These are phyloP conservation scores for Aspergillus sp. DNA, from an alignment of 2,329 filamentous ascomycete genomes.

Conservation along the genomic window DNA sequence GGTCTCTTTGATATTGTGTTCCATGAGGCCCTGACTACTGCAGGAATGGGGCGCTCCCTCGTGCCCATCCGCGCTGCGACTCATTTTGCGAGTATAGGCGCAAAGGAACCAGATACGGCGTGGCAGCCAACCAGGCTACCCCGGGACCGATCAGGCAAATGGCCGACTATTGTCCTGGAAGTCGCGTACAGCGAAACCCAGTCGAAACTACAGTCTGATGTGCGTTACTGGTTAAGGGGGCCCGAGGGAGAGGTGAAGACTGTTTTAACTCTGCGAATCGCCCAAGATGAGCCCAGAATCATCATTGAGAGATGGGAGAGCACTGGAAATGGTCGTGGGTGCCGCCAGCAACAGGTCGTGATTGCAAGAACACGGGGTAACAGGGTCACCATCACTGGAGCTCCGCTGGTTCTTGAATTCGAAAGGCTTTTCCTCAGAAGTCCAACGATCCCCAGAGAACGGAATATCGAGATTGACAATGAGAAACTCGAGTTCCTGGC, in stretches of 20 bases:
- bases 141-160: not conserved
- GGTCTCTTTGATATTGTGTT: not conserved
- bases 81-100: not conserved
- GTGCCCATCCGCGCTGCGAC: not conserved
- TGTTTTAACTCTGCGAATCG: conserved; percentile 4
- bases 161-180: conserved; percentile 10
- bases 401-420: conserved; percentile 7
- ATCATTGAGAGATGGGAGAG: conserved; percentile 10
- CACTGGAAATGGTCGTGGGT: not conserved
- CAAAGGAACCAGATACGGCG: conserved; percentile 8
- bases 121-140: conserved; percentile 1
- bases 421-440: conserved; percentile 9
- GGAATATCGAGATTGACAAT: not conserved
- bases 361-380: not conserved
- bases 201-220: conserved; percentile 5
- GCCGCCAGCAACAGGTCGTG: not conserved
- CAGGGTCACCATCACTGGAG: not conserved
- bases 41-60: conserved; percentile 1
- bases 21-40: not conserved
- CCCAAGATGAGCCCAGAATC: conserved; percentile 2
- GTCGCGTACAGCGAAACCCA: conserved; percentile 6
- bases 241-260: conserved; percentile 6
- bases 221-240: conserved; percentile 6
- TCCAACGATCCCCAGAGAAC: not conserved
- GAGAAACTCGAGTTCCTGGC: not conserved